Percentiles rank a stretch among this genome's conserved stretches.
These are phyloP conservation scores for Pleurotus tuber-regium DNA, from an alignment of 768 basidiomycete genomes.

Conservation along the genomic window DNA sequence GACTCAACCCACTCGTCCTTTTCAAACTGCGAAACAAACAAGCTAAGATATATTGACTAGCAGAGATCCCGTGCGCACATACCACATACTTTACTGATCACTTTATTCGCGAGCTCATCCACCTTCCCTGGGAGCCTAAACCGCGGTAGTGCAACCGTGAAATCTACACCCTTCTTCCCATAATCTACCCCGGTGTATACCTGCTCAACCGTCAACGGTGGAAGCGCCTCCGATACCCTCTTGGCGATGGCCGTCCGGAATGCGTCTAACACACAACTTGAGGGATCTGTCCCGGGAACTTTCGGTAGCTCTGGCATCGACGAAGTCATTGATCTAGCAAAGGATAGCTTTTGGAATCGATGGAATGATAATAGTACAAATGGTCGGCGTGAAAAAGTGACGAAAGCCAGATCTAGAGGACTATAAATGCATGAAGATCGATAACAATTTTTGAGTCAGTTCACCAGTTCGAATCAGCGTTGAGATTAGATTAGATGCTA, in stretches of 20 bases:
- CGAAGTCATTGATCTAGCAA: slow-evolving; percentile 22
- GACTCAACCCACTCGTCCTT: slow-evolving; percentile 77
- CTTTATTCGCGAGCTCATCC: slow-evolving; percentile 71
- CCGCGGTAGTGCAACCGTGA: slow-evolving; percentile 88
- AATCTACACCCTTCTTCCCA: slow-evolving; percentile 93
- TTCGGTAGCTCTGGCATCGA: slow-evolving; percentile 27
- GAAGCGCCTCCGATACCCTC: slow-evolving; percentile 62
- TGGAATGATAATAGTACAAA: slow-evolving; percentile 3
- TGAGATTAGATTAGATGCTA: not conserved
- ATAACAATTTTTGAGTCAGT: slow-evolving; percentile 5
- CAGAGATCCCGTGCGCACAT: slow-evolving; percentile 3
- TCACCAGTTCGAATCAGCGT: not conserved
- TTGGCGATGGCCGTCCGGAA: slow-evolving; percentile 83
- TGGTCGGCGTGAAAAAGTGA: slow-evolving; percentile 3
- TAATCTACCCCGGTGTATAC: slow-evolving; percentile 85
- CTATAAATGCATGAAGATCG: slow-evolving; percentile 3
- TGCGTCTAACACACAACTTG: slow-evolving; percentile 64
- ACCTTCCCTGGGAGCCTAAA: slow-evolving; percentile 84
- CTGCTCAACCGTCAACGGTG: slow-evolving; percentile 65
- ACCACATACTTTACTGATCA: slow-evolving; percentile 55
- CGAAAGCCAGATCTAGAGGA: slow-evolving; percentile 5
- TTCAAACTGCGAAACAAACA: slow-evolving; percentile 76
- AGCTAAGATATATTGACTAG: no score
- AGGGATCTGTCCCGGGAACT: slow-evolving; percentile 54
- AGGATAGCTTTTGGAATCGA: not conserved